Base-by-base conservation (phyloP, 805 yeast genomes). In the Candida dajiaensis region DNA sequence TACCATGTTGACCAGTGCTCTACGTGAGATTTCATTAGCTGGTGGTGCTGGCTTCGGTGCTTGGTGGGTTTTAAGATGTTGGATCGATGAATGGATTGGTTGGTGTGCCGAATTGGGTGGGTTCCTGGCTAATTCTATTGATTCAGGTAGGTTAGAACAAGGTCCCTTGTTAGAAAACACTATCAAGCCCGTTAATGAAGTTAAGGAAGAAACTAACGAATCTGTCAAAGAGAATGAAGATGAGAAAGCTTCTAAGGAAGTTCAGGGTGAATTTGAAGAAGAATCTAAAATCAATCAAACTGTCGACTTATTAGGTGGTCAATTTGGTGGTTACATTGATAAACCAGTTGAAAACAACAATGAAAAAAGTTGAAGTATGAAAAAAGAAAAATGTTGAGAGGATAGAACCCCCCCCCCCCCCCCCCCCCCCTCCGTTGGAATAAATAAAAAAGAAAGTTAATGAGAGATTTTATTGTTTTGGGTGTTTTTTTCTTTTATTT, bases 11-110 rank as follows among this genome's bases (percentile, higher is more conserved):
- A 80, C 85, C 7, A 71, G 80, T 13, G 76, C 83, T 18, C 64
- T 81, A 37, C 68, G 88, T 50, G 88, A 83, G 54, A 72, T 84
- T 49, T 76, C 84, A 29, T 65, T 78, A 46, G 69, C 69, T 21
- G 80, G 81, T 3, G 81, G 80, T 8, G 72, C 73, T 38, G 75
- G 83, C 2, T 82, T 85, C 59, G 81, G 80, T 10, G 77, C 80
- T 3, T 85, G 92, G 92, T 84, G 89, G 88, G 72, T 78, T 39
- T 69, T 83, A 3, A 69, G 85, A 46, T 80, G 89, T 59, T 85
- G 92, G 89, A 68, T 81, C 7, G 88, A 82, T 56, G 92, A 85
- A 57, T 84, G 78, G 73, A 67, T 83, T 50, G 73, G 73, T 2
- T 82, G 88, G 80, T 66, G 76, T 47, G 81, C 83, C 22, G 89